Evolutionary conservation across 805 yeast species (phyloP), one percentile per base, ranked within the genome.

Genomic region (Candida cerambycidarum): DNA sequence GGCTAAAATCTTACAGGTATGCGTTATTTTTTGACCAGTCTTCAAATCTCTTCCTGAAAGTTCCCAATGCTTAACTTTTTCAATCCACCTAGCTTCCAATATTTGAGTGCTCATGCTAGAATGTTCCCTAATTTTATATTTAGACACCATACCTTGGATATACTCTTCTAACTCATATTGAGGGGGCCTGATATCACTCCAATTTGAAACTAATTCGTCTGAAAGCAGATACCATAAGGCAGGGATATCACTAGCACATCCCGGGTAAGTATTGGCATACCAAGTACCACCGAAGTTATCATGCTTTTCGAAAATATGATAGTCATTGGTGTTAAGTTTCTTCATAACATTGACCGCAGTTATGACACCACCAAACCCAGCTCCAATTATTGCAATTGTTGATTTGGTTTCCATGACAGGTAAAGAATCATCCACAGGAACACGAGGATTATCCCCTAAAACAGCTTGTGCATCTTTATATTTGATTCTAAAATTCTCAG

Each of bases 261-360:
- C 73, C 2, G 75, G 75, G 44, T 68, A 69, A 4, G 73, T 65
- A 47, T 69, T 69, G 14, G 73, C 73, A 52, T 62, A 68, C 75
- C 75, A 69, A 16, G 73, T 68, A 11, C 75, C 73, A 13, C 75
- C 73, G 48, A 65, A 65, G 33, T 62, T 51, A 37, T 55, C 57
- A 45, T 67, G 72, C 43, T 65, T 66, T 42, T 69, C 75, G 40
- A 69, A 65, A 11, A 69, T 54, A 5, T 50, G 58, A 41, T 62
- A 61, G 46, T 63, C 70, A 8, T 57, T 49, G 3, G 32, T 11
- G 13, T 59, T 54, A 44, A 62, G 50, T 17, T 59, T 50, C 29
- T 60, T 54, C 35, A 56, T 46, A 33, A 58, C 50, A 37, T 56
- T 54, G 29, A 67, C 36, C 2, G 69, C 63, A 10, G 63, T 41